phyloP scores from a whole-genome alignment of 1,284 basidiomycete genomes.

The Pseudozyma tsukubaensis region DNA sequence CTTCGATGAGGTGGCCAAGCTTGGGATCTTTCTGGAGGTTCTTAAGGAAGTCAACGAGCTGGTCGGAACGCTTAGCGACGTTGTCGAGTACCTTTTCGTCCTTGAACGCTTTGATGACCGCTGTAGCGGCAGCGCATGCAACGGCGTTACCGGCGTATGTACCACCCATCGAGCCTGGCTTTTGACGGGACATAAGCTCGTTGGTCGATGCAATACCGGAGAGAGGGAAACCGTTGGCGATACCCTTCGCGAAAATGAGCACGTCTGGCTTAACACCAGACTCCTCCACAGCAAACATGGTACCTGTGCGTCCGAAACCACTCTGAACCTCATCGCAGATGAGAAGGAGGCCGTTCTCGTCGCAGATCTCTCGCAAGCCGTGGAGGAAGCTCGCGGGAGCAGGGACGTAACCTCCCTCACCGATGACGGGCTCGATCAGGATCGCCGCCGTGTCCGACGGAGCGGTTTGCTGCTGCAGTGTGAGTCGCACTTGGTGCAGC shows the following conservation, averaged over 20 bases:
- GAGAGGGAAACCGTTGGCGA: constrained; percentile 93
- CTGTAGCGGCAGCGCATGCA: constrained; percentile 59
- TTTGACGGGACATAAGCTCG: constrained; percentile 83
- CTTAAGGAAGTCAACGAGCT: constrained; percentile 56
- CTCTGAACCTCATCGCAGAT: constrained; percentile 99
- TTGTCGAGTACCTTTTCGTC: constrained; percentile 64
- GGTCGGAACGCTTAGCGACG: constrained; percentile 56
- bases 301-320: constrained; percentile 66
- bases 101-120: constrained; percentile 59
- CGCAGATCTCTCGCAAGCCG: constrained; percentile 84
- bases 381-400: constrained; percentile 83
- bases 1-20: constrained; percentile 59
- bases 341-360: constrained; percentile 85
- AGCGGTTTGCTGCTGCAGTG: constrained; percentile 84
- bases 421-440: constrained; percentile 89
- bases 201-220: constrained; percentile 85
- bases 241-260: constrained; percentile 89
- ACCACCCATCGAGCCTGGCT: constrained; percentile 81
- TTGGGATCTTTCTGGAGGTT: constrained; percentile 38
- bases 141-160: constrained; percentile 67
- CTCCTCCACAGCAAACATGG: constrained; percentile 78
- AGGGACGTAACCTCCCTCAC: constrained; percentile 92
- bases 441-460: constrained; percentile 90
- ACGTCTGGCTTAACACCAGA: constrained; percentile 84
- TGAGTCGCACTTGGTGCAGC: constrained; percentile 83